Evolutionary conservation across 768 basidiomycete species (phyloP).

Genomic region (Hygrocybe punicea): DNA sequence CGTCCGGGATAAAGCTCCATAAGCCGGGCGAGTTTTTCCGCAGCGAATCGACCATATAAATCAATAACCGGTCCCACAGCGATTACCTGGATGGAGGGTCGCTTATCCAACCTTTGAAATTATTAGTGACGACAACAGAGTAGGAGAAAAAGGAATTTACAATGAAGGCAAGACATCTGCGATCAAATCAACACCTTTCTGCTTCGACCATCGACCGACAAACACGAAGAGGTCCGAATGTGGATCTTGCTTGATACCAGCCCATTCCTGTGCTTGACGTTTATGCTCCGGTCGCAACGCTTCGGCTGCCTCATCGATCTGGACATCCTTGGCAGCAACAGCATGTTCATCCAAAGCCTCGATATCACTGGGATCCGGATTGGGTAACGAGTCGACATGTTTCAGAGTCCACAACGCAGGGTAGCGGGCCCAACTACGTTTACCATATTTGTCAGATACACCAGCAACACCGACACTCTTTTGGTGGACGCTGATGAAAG

Average conservation of each 20-base stretch:
- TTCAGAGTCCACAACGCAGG: slow-evolving; percentile 95
- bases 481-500: slow-evolving; percentile 89
- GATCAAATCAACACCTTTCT: slow-evolving; percentile 96
- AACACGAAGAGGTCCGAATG: slow-evolving; percentile 90
- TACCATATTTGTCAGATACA: slow-evolving; percentile 97
- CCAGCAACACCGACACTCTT: slow-evolving; percentile 93
- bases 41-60: slow-evolving; percentile 91
- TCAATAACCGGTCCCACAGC: slow-evolving; percentile 94
- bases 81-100: slow-evolving; percentile 80
- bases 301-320: slow-evolving; percentile 78
- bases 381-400: slow-evolving; percentile 92
- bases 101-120: slow-evolving; percentile 69
- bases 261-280: slow-evolving; percentile 94
- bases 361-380: slow-evolving; percentile 93
- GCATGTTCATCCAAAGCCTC: slow-evolving; percentile 85
- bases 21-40: slow-evolving; percentile 85
- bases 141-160: slow-evolving; percentile 42
- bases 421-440: slow-evolving; percentile 95
- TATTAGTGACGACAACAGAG: slow-evolving; percentile 8
- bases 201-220: slow-evolving; percentile 97
- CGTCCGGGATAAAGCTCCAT: slow-evolving; percentile 96
- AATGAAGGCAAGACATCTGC: slow-evolving; percentile 91
- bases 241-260: slow-evolving; percentile 87
- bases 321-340: slow-evolving; percentile 62
- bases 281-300: slow-evolving; percentile 88